These are phyloP conservation scores for Passiflora organensis DNA, from an alignment of 345 rosid species.

Conservation along the genomic window DNA sequence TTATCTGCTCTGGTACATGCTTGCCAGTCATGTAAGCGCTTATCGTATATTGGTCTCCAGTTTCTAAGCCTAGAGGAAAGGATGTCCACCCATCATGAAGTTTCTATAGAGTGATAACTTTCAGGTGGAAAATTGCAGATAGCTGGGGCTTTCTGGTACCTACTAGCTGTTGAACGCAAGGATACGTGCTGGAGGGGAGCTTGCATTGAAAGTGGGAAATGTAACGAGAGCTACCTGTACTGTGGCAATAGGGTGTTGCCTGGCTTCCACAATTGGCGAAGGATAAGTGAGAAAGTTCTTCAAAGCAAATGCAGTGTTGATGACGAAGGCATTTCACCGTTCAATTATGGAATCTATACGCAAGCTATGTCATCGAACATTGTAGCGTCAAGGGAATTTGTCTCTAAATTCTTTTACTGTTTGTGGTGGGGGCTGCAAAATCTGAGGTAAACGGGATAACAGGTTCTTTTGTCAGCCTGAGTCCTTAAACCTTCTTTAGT, in stretches of 20 bases:
- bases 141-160: conserved; percentile 79
- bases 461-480: not conserved
- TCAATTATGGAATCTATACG: conserved; percentile 66
- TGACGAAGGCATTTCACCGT: conserved; percentile 26
- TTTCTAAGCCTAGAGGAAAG: too few relatives aligned
- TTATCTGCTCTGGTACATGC: conserved; percentile 84
- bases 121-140: conserved; percentile 38
- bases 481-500: not conserved
- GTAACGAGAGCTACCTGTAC: conserved; percentile 48
- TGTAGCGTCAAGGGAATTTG: conserved; percentile 39
- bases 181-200: conserved; percentile 65
- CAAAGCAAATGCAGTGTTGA: conserved; percentile 30
- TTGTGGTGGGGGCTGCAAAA: conserved; percentile 96
- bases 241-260: conserved; percentile 48
- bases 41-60: not conserved
- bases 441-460: conserved; percentile 44
- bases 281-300: conserved; percentile 37
- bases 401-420: conserved; percentile 67
- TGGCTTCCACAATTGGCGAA: conserved; percentile 52
- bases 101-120: not conserved
- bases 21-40: conserved; percentile 78
- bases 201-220: conserved; percentile 37
- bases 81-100: too few relatives aligned
- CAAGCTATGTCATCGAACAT: conserved; percentile 63
- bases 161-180: conserved; percentile 72